Base-by-base conservation (phyloP, 768 basidiomycete genomes). In the Termitomyces sp. region DNA sequence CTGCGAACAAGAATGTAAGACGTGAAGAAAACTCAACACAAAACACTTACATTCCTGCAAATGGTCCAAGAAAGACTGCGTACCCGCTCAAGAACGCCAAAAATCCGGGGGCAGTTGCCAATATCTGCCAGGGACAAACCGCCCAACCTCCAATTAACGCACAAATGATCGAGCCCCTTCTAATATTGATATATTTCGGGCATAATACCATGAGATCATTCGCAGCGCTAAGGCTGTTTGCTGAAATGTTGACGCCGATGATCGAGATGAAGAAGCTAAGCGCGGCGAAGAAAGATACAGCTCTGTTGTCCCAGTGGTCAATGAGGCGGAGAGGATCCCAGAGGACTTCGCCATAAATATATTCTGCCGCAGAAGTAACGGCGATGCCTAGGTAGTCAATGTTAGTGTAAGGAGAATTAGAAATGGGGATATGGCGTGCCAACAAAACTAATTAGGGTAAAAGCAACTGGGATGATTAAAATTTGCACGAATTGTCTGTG, bases 81-180 rank as follows among this genome's bases (percentile, higher is more conserved):
- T 92, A 94, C 3, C 89, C 91, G 21, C 79, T 81, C 85, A 92
- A 88, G 71, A 93, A 92, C 17, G 75, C 74, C 64, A 92, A 67
- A 71, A 92, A 92, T 1, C 84, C 83, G 32, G 82, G 74, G 0
- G 87, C 89, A n/a, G 75, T 78, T 4, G 77, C 75, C 31, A 95
- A 74, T 53, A 95, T 91, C 71, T 92, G 84, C 92, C 92, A 95
- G 4, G 92, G 91, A 60, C 83, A 85, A 23, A 92, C 69, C 0
- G 80, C 84, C 92, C 92, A 95, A 0, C 90, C 90, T 2, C 92
- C 91, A 5, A 95, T 66, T 44, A 95, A 54, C 0, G 90, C 89
- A 59, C 90, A 92, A 32, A 95, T 74, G 58, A 90, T 71, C 64
- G 86, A 84, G 1, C 94, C 94, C 10, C 93, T 78, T 52, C 82